Evolutionary conservation across 176 grass and related monocot genomes (phyloP).

Genomic region (Paspalum vaginatum): DNA sequence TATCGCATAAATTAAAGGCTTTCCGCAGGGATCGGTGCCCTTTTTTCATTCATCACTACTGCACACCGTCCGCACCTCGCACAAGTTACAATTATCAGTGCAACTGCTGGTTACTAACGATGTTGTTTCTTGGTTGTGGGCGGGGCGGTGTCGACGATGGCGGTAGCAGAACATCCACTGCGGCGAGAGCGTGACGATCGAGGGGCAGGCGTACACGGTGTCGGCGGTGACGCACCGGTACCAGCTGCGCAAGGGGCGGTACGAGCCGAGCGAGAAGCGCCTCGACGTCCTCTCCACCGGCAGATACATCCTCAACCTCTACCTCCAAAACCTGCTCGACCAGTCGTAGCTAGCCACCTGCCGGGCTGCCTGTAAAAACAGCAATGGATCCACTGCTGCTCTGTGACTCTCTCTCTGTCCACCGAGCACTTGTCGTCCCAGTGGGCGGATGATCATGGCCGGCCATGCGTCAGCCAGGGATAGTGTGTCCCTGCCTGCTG

Average conservation of each 20-base stretch:
- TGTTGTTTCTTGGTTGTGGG: neutral
- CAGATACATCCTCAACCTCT: conserved; percentile 94
- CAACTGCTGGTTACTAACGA: neutral
- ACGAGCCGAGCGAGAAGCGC: conserved; percentile 92
- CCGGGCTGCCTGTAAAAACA: neutral
- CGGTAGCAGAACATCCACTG: conserved; percentile 85
- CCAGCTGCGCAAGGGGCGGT: conserved; percentile 90
- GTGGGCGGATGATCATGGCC: neutral
- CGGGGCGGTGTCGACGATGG: neutral
- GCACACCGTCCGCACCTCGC: too few relatives aligned
- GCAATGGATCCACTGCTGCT: neutral
- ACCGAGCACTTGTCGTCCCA: conserved; percentile 4
- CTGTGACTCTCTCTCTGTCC: neutral
- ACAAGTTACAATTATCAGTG: too few relatives aligned
- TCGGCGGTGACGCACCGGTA: conserved; percentile 82
- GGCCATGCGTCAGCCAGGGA: neutral
- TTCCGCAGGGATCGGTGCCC: too few relatives aligned
- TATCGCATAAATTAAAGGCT: too few relatives aligned
- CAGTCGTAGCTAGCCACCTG: conserved; percentile 46
- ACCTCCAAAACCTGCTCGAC: conserved; percentile 78
- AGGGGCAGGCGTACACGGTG: conserved; percentile 83
- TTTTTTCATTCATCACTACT: too few relatives aligned
- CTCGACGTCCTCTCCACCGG: conserved; percentile 89
- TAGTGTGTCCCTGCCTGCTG: neutral
- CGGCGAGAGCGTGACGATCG: conserved; percentile 93